Percentiles rank a stretch among this genome's conserved stretches.
phyloP scores from a whole-genome alignment of 2,329 filamentous ascomycete species.

The Trichophyton verrucosum region DNA sequence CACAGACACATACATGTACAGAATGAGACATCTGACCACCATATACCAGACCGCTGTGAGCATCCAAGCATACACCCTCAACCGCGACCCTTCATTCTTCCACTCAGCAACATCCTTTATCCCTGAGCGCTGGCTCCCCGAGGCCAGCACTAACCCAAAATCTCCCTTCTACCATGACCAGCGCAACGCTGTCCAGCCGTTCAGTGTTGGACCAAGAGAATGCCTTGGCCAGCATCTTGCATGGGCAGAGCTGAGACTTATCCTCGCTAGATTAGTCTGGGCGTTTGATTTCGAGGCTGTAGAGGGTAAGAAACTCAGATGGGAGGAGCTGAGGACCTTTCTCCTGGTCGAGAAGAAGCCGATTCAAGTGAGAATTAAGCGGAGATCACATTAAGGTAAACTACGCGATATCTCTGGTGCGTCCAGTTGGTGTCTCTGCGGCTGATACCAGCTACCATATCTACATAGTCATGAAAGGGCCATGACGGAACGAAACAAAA shows the following conservation, averaged over 20 bases:
- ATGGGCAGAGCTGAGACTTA: conserved; percentile 40
- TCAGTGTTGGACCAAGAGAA: conserved; percentile 38
- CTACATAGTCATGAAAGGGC: not conserved
- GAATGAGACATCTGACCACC: not conserved
- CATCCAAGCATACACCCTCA: conserved; percentile 36
- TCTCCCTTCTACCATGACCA: conserved; percentile 32
- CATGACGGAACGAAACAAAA: not conserved
- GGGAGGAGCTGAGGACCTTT: conserved; percentile 5
- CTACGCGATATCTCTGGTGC: not conserved
- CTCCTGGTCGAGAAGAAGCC: conserved; percentile 3
- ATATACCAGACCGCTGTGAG: conserved; percentile 30
- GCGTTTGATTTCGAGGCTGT: conserved; percentile 32
- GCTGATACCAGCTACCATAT: not conserved
- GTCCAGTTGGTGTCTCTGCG: not conserved
- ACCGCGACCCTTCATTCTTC: conserved; percentile 36
- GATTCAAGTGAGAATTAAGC: not conserved
- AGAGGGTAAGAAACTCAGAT: not conserved
- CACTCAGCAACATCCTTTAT: conserved; percentile 34
- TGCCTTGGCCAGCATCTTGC: conserved; percentile 41
- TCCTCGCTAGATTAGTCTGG: conserved; percentile 38
- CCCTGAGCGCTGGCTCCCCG: conserved; percentile 38
- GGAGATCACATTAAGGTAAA: not conserved
- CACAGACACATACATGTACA: not conserved
- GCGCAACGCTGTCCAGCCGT: conserved; percentile 36
- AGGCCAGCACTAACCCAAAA: conserved; percentile 15